phyloP scores from a whole-genome alignment of 106 monocot species.

The Allium cepa region DNA sequence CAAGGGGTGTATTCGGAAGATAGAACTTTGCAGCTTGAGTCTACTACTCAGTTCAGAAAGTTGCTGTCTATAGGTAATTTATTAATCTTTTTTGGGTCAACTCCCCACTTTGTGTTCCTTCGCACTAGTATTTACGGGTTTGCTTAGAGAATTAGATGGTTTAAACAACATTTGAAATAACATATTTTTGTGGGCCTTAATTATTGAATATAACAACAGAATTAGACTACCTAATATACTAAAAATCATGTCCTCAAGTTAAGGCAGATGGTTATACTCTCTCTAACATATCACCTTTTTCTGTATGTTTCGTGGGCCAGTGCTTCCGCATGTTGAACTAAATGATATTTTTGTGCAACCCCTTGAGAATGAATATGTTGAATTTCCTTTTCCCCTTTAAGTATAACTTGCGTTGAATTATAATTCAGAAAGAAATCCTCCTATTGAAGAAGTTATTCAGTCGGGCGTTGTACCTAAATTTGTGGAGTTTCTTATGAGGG shows the following conservation, averaged over 20 bases:
- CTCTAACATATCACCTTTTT: too few relatives aligned
- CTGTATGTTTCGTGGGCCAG: too few relatives aligned
- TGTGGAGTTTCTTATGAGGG: constrained; percentile 62
- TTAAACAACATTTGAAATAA: too few relatives aligned
- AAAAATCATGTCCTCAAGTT: too few relatives aligned
- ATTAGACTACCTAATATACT: too few relatives aligned
- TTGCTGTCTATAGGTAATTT: constrained; percentile 53
- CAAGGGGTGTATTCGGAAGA: constrained; percentile 44
- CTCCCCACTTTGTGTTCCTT: too few relatives aligned
- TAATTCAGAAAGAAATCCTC: constrained; percentile 56
- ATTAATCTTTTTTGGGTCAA: not conserved
- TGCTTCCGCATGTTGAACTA: too few relatives aligned
- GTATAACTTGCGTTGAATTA: not conserved
- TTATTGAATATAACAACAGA: too few relatives aligned
- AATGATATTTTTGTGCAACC: not conserved
- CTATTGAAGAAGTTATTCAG: constrained; percentile 71
- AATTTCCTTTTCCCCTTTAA: not conserved
- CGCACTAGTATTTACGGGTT: too few relatives aligned
- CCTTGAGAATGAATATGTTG: not conserved
- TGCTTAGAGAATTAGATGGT: too few relatives aligned
- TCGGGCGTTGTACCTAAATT: constrained; percentile 69
- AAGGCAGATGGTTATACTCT: too few relatives aligned
- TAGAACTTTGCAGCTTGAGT: constrained; percentile 33
- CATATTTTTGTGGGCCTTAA: too few relatives aligned
- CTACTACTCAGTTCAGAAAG: constrained; percentile 54